These are phyloP conservation scores for Cercophora samala DNA, from an alignment of 495 filamentous ascomycete genomes.

Conservation along the genomic window DNA sequence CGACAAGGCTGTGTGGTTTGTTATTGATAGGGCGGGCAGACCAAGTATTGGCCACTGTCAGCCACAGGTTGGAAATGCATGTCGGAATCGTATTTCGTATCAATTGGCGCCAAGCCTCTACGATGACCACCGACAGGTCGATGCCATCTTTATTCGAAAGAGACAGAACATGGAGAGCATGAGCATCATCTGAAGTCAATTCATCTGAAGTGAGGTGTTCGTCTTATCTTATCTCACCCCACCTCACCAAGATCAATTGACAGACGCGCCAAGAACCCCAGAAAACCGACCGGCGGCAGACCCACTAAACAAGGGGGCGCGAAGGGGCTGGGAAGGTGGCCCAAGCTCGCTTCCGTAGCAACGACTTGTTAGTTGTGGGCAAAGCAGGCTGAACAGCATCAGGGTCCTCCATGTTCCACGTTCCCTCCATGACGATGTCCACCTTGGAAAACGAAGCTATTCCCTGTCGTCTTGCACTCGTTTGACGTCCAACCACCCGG, in stretches of 20 bases:
- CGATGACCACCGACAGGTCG: background rate
- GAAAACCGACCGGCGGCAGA: background rate
- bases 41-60: background rate
- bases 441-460: background rate
- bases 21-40: background rate
- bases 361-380: background rate
- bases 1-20: background rate
- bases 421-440: constrained; percentile 3
- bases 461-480: background rate
- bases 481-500: background rate
- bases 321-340: background rate
- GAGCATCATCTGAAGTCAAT: constrained; percentile 1
- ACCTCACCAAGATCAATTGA: background rate
- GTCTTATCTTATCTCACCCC: background rate
- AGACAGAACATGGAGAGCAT: background rate
- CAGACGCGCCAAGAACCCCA: background rate
- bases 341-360: constrained; percentile 6
- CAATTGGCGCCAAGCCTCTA: background rate
- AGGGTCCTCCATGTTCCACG: background rate
- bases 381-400: background rate
- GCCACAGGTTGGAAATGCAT: background rate
- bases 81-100: background rate
- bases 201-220: background rate
- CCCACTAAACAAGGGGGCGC: background rate
- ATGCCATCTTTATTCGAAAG: background rate